Conservation (phyloP, 305 asterid genomes). For the Euphrasia arctica region DNA sequence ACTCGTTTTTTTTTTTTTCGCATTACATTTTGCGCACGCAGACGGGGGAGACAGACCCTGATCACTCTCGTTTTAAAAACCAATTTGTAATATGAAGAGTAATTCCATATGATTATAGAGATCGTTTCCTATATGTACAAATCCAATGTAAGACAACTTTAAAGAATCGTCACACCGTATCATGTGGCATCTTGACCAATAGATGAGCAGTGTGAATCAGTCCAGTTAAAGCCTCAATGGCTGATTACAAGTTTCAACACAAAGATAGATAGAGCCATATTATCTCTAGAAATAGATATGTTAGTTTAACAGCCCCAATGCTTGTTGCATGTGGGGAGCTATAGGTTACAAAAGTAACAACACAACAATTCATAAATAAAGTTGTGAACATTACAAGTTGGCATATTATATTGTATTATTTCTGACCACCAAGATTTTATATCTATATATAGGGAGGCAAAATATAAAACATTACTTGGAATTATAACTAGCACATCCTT, state of each 20-base stretch:
- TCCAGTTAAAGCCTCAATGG: constrained; percentile 3
- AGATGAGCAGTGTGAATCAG: background rate
- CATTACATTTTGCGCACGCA: too few species aligned
- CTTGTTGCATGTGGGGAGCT: constrained; percentile 30
- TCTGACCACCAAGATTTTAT: background rate
- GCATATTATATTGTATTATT: background rate
- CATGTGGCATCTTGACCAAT: background rate
- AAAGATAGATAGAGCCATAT: background rate
- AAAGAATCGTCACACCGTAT: too few species aligned
- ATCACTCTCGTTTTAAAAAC: too few species aligned
- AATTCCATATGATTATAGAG: too few species aligned
- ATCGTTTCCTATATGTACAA: too few species aligned
- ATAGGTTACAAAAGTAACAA: too few species aligned
- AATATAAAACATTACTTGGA: background rate
- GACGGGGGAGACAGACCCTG: too few species aligned
- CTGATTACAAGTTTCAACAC: constrained; percentile 22
- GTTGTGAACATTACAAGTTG: background rate
- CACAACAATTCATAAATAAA: background rate
- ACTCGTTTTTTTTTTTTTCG: too few species aligned
- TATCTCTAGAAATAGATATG: constrained; percentile 18
- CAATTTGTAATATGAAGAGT: too few species aligned
- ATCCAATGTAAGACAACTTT: too few species aligned
- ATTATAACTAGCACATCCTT: background rate
- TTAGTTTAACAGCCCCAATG: constrained; percentile 28
- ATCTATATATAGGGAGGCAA: background rate